A percentile compares a stretch with the other conserved stretches of the same genome.
Conservation (phyloP, 371 early-diverging fungal genomes). For the Paramicrosporidium saccamoebae region DNA sequence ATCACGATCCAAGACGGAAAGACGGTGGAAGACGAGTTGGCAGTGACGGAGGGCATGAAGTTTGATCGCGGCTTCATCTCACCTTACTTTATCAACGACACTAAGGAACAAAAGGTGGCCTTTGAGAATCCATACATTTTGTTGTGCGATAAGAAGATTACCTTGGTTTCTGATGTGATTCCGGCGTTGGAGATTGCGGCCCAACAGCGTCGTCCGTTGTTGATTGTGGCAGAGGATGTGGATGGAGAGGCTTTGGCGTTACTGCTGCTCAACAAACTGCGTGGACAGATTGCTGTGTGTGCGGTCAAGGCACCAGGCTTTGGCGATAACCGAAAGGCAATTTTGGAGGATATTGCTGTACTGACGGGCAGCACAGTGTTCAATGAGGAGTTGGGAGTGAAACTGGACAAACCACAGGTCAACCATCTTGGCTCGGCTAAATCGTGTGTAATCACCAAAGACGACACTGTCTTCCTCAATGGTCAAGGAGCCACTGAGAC, state of each 20-base stretch:
- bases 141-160: conserved; percentile 85
- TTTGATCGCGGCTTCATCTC: conserved; percentile 96
- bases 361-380: conserved; percentile 78
- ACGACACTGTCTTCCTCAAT: conserved; percentile 85
- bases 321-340: conserved; percentile 93
- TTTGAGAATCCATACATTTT: conserved; percentile 88
- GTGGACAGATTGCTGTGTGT: conserved; percentile 78
- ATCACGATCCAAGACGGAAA: conserved; percentile 95
- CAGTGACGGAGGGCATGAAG: conserved; percentile 92
- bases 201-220: conserved; percentile 67
- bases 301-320: conserved; percentile 95
- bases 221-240: conserved; percentile 83
- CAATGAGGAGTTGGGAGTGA: conserved; percentile 70
- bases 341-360: conserved; percentile 77
- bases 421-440: conserved; percentile 63
- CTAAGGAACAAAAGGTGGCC: conserved; percentile 84
- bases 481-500: conserved; percentile 58
- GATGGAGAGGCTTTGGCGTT: conserved; percentile 95
- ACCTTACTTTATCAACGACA: conserved; percentile 91
- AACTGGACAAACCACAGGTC: conserved; percentile 68
- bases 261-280: conserved; percentile 87
- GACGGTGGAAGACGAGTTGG: conserved; percentile 80
- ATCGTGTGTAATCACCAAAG: conserved; percentile 72
- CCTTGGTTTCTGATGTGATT: conserved; percentile 61
- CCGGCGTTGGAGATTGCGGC: conserved; percentile 81